Evolutionary conservation across 768 basidiomycete species (phyloP).

Genomic region (Coprinopsis cinerea): DNA sequence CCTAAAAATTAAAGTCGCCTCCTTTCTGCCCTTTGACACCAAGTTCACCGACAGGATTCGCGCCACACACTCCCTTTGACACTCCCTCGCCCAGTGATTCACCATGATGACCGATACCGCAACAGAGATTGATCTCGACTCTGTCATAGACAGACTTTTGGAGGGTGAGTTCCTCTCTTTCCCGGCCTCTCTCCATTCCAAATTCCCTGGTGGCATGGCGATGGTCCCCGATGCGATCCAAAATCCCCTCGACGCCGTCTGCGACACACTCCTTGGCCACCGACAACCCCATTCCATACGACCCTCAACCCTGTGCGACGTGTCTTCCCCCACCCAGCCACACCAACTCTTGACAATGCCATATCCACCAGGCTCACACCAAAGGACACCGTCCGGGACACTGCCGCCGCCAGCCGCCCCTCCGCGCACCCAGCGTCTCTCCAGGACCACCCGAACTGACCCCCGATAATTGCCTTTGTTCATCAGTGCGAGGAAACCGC

Average conservation of each 20-base stretch:
- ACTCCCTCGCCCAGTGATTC: slow-evolving; percentile 12
- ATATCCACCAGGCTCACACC: too few relatives aligned
- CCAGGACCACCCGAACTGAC: slow-evolving; percentile 15
- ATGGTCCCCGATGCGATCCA: slow-evolving; percentile 5
- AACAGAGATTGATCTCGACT: slow-evolving; percentile 97
- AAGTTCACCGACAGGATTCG: background rate
- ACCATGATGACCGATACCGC: slow-evolving; percentile 65
- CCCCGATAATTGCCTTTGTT: slow-evolving; percentile 17
- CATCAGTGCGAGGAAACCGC: slow-evolving; percentile 90
- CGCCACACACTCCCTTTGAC: slow-evolving; percentile 1
- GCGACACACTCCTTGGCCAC: background rate
- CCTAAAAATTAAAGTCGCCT: slow-evolving; percentile 12
- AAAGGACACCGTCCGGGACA: too few relatives aligned
- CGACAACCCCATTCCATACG: background rate
- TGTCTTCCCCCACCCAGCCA: too few relatives aligned
- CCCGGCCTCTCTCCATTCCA: background rate
- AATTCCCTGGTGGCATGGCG: slow-evolving; percentile 3
- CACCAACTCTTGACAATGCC: too few relatives aligned
- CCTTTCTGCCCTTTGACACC: slow-evolving; percentile 8
- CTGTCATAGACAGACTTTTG: slow-evolving; percentile 95
- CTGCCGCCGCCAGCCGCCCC: slow-evolving; percentile 4
- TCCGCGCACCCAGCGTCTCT: slow-evolving; percentile 6
- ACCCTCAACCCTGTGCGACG: background rate
- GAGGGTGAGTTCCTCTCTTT: slow-evolving; percentile 62
- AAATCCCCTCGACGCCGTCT: background rate